Conservation (phyloP, 2,329 filamentous ascomycete genomes). For the Arthrinium puccinioides region DNA sequence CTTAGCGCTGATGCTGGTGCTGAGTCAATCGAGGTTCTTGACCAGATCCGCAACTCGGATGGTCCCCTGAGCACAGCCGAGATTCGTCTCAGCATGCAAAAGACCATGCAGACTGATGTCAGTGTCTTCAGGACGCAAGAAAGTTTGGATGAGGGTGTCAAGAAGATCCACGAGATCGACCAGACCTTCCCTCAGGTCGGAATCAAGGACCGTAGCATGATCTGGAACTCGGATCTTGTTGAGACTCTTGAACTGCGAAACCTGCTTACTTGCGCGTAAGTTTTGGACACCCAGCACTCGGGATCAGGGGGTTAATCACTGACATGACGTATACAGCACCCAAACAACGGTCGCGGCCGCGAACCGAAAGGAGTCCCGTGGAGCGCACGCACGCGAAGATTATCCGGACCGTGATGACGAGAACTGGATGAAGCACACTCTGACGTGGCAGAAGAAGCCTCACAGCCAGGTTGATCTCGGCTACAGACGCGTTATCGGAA, state of each 20-base stretch:
- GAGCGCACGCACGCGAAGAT: constrained; percentile 94
- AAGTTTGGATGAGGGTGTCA: constrained; percentile 86
- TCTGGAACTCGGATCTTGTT: constrained; percentile 97
- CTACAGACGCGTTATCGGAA: constrained; percentile 76
- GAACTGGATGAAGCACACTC: constrained; percentile 99
- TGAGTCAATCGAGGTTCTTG: constrained; percentile 77
- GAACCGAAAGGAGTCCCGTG: constrained; percentile 93
- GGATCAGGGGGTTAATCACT: constrained; percentile 2
- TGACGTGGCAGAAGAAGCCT: constrained; percentile 90
- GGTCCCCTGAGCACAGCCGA: constrained; percentile 85
- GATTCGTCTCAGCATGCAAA: constrained; percentile 89
- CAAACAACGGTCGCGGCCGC: constrained; percentile 90
- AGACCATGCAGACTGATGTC: constrained; percentile 96
- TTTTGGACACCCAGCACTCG: constrained; percentile 18
- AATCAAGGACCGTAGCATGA: constrained; percentile 98
- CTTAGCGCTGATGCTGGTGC: constrained; percentile 80
- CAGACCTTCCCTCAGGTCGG: constrained; percentile 72
- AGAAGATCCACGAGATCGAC: constrained; percentile 81
- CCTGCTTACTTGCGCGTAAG: constrained; percentile 90
- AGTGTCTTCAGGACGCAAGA: constrained; percentile 94
- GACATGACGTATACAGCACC: constrained; percentile 40
- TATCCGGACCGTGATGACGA: constrained; percentile 90
- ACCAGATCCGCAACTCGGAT: constrained; percentile 75
- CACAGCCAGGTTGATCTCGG: constrained; percentile 80
- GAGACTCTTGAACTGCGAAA: constrained; percentile 96